Percentiles rank a stretch among this genome's conserved stretches.
Conservation (phyloP, 768 basidiomycete genomes). For the Lactifluus hygrophoroides region DNA sequence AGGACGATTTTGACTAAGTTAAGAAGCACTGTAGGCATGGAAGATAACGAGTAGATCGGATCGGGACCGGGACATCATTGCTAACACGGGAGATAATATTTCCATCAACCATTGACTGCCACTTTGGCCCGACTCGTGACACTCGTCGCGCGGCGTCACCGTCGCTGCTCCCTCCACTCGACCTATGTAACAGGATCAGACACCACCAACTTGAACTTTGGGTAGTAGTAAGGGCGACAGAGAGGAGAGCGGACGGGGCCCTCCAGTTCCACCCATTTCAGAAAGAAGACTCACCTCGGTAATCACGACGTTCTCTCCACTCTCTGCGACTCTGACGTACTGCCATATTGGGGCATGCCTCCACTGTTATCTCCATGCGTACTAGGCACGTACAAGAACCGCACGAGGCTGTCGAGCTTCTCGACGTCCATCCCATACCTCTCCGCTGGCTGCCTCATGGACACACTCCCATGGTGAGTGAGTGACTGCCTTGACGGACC, state of each 20-base stretch:
- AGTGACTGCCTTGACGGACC: no score
- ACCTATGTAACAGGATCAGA: background rate
- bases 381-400: constrained; percentile 58
- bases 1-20: no score
- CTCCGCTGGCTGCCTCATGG: constrained; percentile 40
- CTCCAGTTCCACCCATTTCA: background rate
- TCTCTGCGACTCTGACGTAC: constrained; percentile 23
- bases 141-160: background rate
- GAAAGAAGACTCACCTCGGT: constrained; percentile 39
- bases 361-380: constrained; percentile 36
- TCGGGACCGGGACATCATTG: no score
- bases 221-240: no score
- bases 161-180: background rate
- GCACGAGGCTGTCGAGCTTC: constrained; percentile 43
- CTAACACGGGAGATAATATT: no score
- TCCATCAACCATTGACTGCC: no score
- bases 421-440: constrained; percentile 47
- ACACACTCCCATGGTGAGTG: no score
- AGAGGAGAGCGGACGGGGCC: no score
- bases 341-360: background rate
- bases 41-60: no score
- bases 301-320: constrained; percentile 46
- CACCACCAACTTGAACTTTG: no score
- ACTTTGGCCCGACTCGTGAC: no score
- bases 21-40: no score